A percentile compares a stretch with the other conserved stretches of the same genome.
Conservation (phyloP, 2,329 filamentous ascomycete genomes). For the Aspergillus ruber region DNA sequence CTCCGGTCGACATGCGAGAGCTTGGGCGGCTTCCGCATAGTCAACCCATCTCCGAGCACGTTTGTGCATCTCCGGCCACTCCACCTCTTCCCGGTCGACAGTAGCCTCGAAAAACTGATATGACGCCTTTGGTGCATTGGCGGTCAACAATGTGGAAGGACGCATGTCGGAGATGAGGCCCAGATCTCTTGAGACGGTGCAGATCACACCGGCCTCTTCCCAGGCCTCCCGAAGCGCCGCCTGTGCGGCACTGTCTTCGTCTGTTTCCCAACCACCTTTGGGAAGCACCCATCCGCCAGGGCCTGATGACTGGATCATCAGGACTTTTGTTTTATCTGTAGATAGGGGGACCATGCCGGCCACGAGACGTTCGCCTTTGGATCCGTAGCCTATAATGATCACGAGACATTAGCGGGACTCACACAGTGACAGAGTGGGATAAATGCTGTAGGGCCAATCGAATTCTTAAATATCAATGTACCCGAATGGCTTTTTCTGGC, state of each 20-base stretch:
- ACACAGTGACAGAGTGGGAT: background rate
- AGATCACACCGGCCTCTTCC: constrained; percentile 93
- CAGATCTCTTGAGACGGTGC: constrained; percentile 76
- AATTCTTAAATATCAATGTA: background rate
- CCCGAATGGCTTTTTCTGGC: background rate
- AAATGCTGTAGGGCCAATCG: background rate
- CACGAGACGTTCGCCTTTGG: constrained; percentile 87
- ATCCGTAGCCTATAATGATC: constrained; percentile 66
- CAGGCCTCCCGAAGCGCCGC: constrained; percentile 86
- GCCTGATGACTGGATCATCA: constrained; percentile 87
- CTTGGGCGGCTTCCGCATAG: constrained; percentile 72
- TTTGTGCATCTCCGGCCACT: constrained; percentile 95
- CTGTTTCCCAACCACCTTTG: constrained; percentile 95
- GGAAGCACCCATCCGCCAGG: constrained; percentile 93
- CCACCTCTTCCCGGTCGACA: constrained; percentile 75
- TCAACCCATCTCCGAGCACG: constrained; percentile 84
- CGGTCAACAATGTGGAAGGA: constrained; percentile 45
- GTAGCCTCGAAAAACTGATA: constrained; percentile 66
- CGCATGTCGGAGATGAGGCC: constrained; percentile 80
- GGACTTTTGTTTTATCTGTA: constrained; percentile 74
- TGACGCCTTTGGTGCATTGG: constrained; percentile 59
- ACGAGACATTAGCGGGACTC: constrained; percentile 14
- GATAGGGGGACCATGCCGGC: constrained; percentile 90
- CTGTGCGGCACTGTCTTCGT: constrained; percentile 80
- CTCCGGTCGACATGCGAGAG: constrained; percentile 73